These are phyloP conservation scores for Mucor racemosus DNA, from an alignment of 371 early-diverging fungal species.

Conservation along the genomic window DNA sequence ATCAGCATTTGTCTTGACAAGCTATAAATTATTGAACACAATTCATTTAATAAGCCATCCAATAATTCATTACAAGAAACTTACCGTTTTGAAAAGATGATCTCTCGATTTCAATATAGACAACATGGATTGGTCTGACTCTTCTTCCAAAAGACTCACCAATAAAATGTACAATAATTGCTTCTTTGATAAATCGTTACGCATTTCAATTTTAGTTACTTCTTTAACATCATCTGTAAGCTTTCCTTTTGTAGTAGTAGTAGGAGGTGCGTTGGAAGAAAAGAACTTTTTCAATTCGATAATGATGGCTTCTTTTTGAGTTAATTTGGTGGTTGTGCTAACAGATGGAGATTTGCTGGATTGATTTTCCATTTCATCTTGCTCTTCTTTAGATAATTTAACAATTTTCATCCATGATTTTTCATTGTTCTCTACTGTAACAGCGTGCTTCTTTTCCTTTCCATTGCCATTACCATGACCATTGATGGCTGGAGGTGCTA, in stretches of 20 bases:
- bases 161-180: constrained; percentile 67
- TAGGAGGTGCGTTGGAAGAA: constrained; percentile 26
- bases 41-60: background rate
- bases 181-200: constrained; percentile 73
- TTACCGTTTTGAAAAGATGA: constrained; percentile 61
- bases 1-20: constrained; percentile 64
- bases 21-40: constrained; percentile 33
- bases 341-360: constrained; percentile 13
- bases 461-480: background rate
- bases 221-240: constrained; percentile 70
- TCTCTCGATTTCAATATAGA: constrained; percentile 40
- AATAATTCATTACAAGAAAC: constrained; percentile 1
- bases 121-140: constrained; percentile 26
- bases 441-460: constrained; percentile 11
- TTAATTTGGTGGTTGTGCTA: constrained; percentile 23
- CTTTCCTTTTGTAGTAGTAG: constrained; percentile 24
- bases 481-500: background rate
- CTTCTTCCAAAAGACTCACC: constrained; percentile 61
- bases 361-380: constrained; percentile 55
- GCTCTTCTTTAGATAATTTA: constrained; percentile 66
- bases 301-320: constrained; percentile 55
- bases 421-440: constrained; percentile 28
- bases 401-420: constrained; percentile 73
- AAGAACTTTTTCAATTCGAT: constrained; percentile 55
- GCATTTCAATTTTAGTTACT: constrained; percentile 76